Percentiles rank a stretch among this genome's conserved stretches.
Evolutionary conservation across 768 basidiomycete species (phyloP).

Genomic region (Russula lepida): DNA sequence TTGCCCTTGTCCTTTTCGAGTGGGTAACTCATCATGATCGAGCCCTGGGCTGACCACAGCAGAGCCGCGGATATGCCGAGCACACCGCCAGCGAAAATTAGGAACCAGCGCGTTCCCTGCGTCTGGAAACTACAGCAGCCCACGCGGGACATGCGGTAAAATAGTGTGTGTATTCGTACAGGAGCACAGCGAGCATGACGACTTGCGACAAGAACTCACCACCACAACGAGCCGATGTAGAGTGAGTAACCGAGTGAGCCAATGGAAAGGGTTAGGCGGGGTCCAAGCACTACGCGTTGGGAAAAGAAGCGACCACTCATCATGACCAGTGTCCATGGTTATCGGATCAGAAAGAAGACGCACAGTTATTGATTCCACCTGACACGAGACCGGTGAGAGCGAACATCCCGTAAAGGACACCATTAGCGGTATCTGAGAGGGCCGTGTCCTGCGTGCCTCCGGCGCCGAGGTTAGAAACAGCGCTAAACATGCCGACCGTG

Average conservation of each 20-base stretch:
- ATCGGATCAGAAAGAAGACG: constrained; percentile 13
- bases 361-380: constrained; percentile 32
- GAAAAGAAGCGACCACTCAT: neutral
- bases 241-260: constrained; percentile 46
- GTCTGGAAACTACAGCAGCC: constrained; percentile 29
- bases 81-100: constrained; percentile 41
- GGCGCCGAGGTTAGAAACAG: constrained; percentile 32
- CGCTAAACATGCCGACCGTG: constrained; percentile 34
- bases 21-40: constrained; percentile 50
- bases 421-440: constrained; percentile 34
- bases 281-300: constrained; percentile 35
- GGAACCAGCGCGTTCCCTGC: constrained; percentile 36
- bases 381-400: constrained; percentile 35
- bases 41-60: constrained; percentile 46
- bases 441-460: constrained; percentile 34
- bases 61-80: constrained; percentile 44
- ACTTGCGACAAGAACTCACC: constrained; percentile 23
- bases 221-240: constrained; percentile 42
- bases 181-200: neutral
- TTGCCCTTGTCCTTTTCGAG: constrained; percentile 48
- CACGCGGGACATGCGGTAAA: neutral
- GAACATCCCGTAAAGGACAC: constrained; percentile 37
- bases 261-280: constrained; percentile 40
- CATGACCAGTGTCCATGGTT: neutral
- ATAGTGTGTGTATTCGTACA: neutral